Percentiles rank a stretch among this genome's conserved stretches.
phyloP scores from a whole-genome alignment of 768 basidiomycete species.

The Cyclocybe aegerita region DNA sequence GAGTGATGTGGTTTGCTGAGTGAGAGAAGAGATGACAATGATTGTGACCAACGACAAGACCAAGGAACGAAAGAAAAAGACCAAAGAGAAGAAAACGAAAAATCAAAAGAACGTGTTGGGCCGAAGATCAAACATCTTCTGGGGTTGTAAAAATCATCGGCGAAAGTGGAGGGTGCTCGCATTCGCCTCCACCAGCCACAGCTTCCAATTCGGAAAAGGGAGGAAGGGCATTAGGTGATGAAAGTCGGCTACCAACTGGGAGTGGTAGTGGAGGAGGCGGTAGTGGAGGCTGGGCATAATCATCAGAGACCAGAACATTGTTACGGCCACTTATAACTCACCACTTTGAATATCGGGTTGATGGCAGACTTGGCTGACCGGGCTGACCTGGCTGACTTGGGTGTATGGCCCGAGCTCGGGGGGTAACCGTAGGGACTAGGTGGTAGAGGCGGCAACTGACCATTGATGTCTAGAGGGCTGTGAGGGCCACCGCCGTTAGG shows the following conservation, averaged over 20 bases:
- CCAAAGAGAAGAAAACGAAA: constrained; percentile 17
- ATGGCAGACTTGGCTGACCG: constrained; percentile 69
- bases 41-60: constrained; percentile 17
- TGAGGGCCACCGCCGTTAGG: constrained; percentile 36
- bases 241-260: constrained; percentile 23
- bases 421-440: constrained; percentile 39
- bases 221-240: constrained; percentile 55
- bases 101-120: constrained; percentile 22
- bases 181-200: constrained; percentile 61
- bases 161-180: constrained; percentile 61
- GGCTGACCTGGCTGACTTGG: constrained; percentile 65
- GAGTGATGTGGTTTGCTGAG: constrained; percentile 24
- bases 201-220: constrained; percentile 84
- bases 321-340: constrained; percentile 52
- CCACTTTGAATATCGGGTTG: constrained; percentile 91
- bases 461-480: constrained; percentile 53
- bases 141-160: constrained; percentile 68
- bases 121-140: constrained; percentile 32
- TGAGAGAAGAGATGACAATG: constrained; percentile 15
- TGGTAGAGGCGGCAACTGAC: constrained; percentile 44
- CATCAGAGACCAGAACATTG: constrained; percentile 34
- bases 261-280: constrained; percentile 51
- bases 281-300: constrained; percentile 51
- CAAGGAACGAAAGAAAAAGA: constrained; percentile 17
- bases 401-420: constrained; percentile 55